Conservation (phyloP, 2,329 filamentous ascomycete genomes). For the Cytospora piceae region DNA sequence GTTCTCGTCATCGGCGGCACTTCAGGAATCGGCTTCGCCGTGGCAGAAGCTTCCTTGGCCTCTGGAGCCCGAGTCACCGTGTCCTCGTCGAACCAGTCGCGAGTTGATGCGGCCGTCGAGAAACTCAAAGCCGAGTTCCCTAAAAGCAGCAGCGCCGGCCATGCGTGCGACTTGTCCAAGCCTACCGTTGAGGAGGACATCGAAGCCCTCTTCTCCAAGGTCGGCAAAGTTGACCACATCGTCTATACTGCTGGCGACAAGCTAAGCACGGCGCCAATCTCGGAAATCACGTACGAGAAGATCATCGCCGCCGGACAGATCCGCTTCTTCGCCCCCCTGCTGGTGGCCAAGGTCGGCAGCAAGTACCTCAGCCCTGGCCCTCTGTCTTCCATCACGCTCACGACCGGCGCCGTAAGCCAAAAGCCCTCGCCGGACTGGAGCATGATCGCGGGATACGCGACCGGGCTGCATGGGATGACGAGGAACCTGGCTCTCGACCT, state of each 20-base stretch:
- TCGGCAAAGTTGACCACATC: slow-evolving; percentile 34
- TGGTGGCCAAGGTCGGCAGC: slow-evolving; percentile 40
- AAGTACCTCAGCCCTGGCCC: slow-evolving; percentile 35
- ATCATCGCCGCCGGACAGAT: slow-evolving; percentile 37
- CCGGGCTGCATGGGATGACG: slow-evolving; percentile 56
- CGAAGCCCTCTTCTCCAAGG: slow-evolving; percentile 35
- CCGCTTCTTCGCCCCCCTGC: slow-evolving; percentile 40
- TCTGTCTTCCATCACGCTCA: slow-evolving; percentile 58
- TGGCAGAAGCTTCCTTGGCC: slow-evolving; percentile 61
- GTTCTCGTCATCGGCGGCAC: slow-evolving; percentile 67
- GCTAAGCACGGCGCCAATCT: slow-evolving; percentile 32
- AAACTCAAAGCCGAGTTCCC: slow-evolving; percentile 29
- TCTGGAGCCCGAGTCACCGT: slow-evolving; percentile 61
- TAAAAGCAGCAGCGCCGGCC: slow-evolving; percentile 34
- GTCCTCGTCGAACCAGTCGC: slow-evolving; percentile 58
- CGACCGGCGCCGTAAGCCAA: slow-evolving; percentile 55
- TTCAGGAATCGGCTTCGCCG: slow-evolving; percentile 64
- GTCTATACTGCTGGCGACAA: slow-evolving; percentile 39
- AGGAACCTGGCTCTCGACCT: slow-evolving; percentile 65
- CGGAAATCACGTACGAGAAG: slow-evolving; percentile 35
- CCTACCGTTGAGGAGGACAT: slow-evolving; percentile 40
- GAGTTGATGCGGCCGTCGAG: slow-evolving; percentile 51
- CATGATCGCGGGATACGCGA: slow-evolving; percentile 51
- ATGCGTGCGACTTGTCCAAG: slow-evolving; percentile 38
- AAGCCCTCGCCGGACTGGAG: slow-evolving; percentile 53